phyloP scores from a whole-genome alignment of 1,284 basidiomycete species.

The Xerocomus minutiporus region DNA sequence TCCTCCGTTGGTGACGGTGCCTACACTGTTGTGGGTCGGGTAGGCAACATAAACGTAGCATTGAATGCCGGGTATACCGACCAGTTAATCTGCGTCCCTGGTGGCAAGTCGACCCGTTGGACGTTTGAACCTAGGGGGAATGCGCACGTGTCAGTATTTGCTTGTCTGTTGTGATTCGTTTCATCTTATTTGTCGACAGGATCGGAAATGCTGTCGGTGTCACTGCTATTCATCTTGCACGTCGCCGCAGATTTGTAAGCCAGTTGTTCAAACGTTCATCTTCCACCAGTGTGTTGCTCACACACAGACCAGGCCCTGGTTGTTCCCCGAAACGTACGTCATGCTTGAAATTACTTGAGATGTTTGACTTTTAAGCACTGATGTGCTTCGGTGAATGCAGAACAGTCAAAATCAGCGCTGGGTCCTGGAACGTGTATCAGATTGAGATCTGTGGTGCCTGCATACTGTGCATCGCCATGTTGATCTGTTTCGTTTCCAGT shows the following conservation, averaged over 20 bases:
- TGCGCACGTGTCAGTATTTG: background rate
- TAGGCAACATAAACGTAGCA: background rate
- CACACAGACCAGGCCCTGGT: background rate
- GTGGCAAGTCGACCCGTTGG: background rate
- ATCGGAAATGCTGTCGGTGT: background rate
- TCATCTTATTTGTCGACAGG: background rate
- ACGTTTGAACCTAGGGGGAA: conserved; percentile 1
- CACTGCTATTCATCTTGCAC: background rate
- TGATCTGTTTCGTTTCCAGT: background rate
- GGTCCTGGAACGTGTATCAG: background rate
- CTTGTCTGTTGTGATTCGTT: background rate
- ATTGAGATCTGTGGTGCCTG: background rate
- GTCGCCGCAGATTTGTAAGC: background rate
- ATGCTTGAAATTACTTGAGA: background rate
- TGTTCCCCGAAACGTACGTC: background rate
- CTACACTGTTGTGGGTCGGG: background rate
- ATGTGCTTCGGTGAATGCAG: background rate
- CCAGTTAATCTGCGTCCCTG: background rate
- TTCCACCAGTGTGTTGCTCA: too few species aligned
- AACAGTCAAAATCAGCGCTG: background rate
- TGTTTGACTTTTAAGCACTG: background rate
- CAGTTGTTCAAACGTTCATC: background rate
- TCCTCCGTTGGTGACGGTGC: background rate
- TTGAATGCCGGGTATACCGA: background rate
- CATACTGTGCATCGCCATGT: background rate